Conservation (phyloP, 345 rosid genomes). For the Hibiscus trionum region DNA sequence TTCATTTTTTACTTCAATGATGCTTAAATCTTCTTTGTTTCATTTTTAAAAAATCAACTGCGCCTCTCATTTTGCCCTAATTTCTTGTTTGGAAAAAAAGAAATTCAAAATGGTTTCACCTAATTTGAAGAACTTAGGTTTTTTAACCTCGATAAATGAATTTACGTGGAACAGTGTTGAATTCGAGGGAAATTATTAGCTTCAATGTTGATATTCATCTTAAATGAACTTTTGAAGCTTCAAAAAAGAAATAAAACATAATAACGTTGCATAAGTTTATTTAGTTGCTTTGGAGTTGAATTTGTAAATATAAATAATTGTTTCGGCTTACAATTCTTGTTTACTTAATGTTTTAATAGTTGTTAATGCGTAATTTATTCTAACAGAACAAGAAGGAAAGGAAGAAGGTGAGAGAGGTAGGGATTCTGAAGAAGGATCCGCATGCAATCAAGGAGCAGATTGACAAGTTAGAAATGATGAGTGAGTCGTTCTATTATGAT, state of each 20-base stretch:
- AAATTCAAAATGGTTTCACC: neutral
- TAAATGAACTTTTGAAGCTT: neutral
- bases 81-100: neutral
- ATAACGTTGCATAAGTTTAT: neutral
- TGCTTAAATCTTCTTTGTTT: neutral
- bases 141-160: neutral
- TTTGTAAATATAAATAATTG: neutral
- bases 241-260: neutral
- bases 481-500: slow-evolving; percentile 38
- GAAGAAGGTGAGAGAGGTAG: slow-evolving; percentile 97
- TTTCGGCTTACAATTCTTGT: neutral
- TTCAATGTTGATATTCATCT: neutral
- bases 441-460: slow-evolving; percentile 85
- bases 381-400: slow-evolving; percentile 95
- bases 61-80: neutral
- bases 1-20: neutral
- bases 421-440: slow-evolving; percentile 95
- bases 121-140: neutral
- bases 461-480: slow-evolving; percentile 81
- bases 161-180: neutral
- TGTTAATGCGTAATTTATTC: neutral
- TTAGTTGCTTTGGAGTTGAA: neutral
- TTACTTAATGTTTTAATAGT: neutral
- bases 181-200: neutral
- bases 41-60: neutral